phyloP scores from a whole-genome alignment of 2,329 filamentous ascomycete genomes.

The Onygenales sp. region DNA sequence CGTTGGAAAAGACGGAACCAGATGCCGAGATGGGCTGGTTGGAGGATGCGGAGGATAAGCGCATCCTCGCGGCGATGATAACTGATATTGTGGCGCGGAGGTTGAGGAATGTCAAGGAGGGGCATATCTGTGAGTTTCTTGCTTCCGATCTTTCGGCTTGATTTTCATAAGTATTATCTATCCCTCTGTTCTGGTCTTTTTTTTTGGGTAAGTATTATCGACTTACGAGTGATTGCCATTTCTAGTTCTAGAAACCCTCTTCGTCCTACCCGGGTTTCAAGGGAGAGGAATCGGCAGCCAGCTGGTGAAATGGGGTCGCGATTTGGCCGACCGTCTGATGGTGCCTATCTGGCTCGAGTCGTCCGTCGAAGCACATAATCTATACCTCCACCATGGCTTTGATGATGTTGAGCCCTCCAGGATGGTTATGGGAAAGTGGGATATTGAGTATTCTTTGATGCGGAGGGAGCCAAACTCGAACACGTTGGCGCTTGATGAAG shows the following conservation, averaged over 20 bases:
- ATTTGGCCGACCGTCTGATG: slow-evolving; percentile 11
- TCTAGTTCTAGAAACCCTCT: slow-evolving; percentile 11
- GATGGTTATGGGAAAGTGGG: slow-evolving; percentile 6
- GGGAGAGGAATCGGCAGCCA: slow-evolving; percentile 10
- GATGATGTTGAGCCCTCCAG: slow-evolving; percentile 3
- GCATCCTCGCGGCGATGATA: slow-evolving; percentile 4
- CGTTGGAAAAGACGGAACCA: not conserved
- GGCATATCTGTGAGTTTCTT: slow-evolving; percentile 9
- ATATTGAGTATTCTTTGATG: slow-evolving; percentile 11
- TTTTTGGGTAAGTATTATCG: not conserved
- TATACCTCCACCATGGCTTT: slow-evolving; percentile 9
- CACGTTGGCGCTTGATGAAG: not conserved
- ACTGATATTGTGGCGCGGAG: slow-evolving; percentile 8
- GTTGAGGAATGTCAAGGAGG: slow-evolving; percentile 6
- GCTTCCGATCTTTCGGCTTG: not conserved
- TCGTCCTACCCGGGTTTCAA: slow-evolving; percentile 11
- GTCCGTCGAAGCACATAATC: slow-evolving; percentile 2
- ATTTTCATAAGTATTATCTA: not conserved
- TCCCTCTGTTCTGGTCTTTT: not conserved
- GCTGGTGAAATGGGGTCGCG: slow-evolving; percentile 12
- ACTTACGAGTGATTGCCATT: not conserved
- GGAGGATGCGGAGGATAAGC: slow-evolving; percentile 8
- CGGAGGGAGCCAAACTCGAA: slow-evolving; percentile 1
- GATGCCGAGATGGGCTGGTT: slow-evolving; percentile 9
- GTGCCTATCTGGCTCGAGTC: slow-evolving; percentile 11